Percentiles rank a stretch among this genome's conserved stretches.
phyloP scores from a whole-genome alignment of 371 early-diverging fungal species.

The Actinomucor elegans region DNA sequence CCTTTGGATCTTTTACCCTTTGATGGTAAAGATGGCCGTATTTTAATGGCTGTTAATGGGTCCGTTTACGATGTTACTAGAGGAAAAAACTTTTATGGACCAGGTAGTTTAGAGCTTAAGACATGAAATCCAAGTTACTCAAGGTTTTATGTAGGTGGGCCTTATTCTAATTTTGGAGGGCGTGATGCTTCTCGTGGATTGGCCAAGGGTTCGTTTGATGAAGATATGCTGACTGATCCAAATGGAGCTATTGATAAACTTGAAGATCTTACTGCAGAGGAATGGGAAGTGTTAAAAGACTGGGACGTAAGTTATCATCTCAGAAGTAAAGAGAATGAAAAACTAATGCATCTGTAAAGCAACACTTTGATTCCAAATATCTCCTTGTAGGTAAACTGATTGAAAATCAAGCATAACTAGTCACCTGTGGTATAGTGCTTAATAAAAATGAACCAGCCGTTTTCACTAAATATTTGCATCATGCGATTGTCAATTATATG shows the following conservation, averaged over 20 bases:
- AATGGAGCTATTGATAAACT: slow-evolving; percentile 80
- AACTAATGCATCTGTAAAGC: no score
- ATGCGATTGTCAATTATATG: slow-evolving; percentile 13
- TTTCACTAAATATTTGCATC: slow-evolving; percentile 11
- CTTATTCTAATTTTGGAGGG: slow-evolving; percentile 92
- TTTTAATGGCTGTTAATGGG: slow-evolving; percentile 83
- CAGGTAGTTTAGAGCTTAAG: slow-evolving; percentile 74
- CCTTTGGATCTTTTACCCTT: slow-evolving; percentile 67
- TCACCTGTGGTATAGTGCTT: no score
- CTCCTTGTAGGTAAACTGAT: slow-evolving; percentile 22
- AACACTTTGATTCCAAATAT: no score
- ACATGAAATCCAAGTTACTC: no score
- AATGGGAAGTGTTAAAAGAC: slow-evolving; percentile 71
- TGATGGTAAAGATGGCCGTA: slow-evolving; percentile 55
- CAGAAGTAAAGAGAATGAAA: no score
- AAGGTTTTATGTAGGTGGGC: slow-evolving; percentile 68
- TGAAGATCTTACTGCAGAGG: slow-evolving; percentile 73
- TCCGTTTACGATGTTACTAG: slow-evolving; percentile 88
- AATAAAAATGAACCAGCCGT: no score
- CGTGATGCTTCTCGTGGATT: slow-evolving; percentile 84
- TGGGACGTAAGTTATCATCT: no score
- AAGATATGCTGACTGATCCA: slow-evolving; percentile 70
- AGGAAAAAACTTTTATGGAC: slow-evolving; percentile 89
- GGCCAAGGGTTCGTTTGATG: slow-evolving; percentile 89
- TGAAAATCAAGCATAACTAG: slow-evolving; percentile 9